These are phyloP conservation scores for Boletus coccyginus DNA, from an alignment of 768 basidiomycete species.

Conservation along the genomic window DNA sequence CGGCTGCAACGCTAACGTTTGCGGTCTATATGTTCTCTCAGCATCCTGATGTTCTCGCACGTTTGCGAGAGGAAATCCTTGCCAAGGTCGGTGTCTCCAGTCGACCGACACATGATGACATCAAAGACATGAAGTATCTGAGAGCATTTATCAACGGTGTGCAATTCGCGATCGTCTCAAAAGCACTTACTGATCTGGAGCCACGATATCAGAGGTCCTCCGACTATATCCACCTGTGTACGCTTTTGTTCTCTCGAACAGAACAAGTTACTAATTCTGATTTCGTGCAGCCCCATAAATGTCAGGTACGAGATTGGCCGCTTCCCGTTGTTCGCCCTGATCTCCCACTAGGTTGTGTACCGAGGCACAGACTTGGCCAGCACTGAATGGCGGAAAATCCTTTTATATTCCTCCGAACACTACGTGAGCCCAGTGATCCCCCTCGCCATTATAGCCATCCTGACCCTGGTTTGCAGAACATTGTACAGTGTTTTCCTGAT, in stretches of 20 bases:
- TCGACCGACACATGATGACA: conserved; percentile 53
- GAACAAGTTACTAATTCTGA: conserved; percentile 1
- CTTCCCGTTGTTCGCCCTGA: neutral
- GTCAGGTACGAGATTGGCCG: conserved; percentile 13
- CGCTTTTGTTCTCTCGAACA: neutral
- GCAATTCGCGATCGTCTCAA: neutral
- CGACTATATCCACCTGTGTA: conserved; percentile 33
- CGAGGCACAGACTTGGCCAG: conserved; percentile 20
- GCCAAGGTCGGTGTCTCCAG: conserved; percentile 46
- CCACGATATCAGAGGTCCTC: conserved; percentile 26
- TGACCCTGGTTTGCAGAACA: neutral
- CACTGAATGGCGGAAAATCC: conserved; percentile 37
- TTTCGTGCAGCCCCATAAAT: conserved; percentile 19
- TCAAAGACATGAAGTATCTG: conserved; percentile 61
- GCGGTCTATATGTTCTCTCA: conserved; percentile 47
- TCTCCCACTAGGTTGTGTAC: conserved; percentile 9
- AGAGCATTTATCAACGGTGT: conserved; percentile 64
- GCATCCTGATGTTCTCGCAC: conserved; percentile 45
- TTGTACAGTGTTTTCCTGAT: conserved; percentile 29
- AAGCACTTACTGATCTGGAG: neutral
- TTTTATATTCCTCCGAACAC: conserved; percentile 49
- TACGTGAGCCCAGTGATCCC: conserved; percentile 12
- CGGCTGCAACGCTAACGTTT: conserved; percentile 34
- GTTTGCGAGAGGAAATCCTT: conserved; percentile 57
- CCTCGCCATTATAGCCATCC: neutral